A percentile compares a stretch with the other conserved stretches of the same genome.
phyloP scores from a whole-genome alignment of 352 stramenopile genomes.

The Phytophthora podocarpi region DNA sequence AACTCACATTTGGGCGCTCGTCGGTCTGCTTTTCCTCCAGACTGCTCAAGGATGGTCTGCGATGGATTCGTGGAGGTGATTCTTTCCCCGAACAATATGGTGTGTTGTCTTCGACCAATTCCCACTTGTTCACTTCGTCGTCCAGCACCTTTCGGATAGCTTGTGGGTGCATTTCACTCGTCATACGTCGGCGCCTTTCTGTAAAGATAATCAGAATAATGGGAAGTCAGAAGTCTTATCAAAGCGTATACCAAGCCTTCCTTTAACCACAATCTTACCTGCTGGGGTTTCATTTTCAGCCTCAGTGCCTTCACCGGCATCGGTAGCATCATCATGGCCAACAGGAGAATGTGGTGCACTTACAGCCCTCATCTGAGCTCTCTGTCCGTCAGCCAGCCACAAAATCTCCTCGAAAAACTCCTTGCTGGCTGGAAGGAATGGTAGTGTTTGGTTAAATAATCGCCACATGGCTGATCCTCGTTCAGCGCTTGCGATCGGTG shows the following conservation, averaged over 20 bases:
- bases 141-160: conserved; percentile 69
- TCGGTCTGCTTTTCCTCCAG: conserved; percentile 14
- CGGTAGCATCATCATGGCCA: background rate
- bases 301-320: background rate
- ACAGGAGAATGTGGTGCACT: background rate
- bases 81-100: background rate
- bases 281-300: conserved; percentile 19
- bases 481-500: conserved; percentile 51
- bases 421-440: conserved; percentile 80
- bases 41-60: conserved; percentile 22
- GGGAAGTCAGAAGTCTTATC: background rate
- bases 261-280: conserved; percentile 11
- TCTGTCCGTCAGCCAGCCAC: conserved; percentile 39
- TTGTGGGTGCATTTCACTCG: conserved; percentile 82
- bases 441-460: conserved; percentile 76
- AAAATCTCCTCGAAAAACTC: conserved; percentile 84
- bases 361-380: background rate
- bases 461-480: conserved; percentile 71
- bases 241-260: background rate
- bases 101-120: conserved; percentile 51
- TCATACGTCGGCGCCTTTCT: conserved; percentile 55
- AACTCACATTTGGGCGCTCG: conserved; percentile 41
- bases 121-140: conserved; percentile 72
- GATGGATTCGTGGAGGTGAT: conserved; percentile 22
- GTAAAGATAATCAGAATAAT: background rate